Evolutionary conservation across 78 protist genomes (phyloP).

Genomic region (Planoprotostelium fungivorum): DNA sequence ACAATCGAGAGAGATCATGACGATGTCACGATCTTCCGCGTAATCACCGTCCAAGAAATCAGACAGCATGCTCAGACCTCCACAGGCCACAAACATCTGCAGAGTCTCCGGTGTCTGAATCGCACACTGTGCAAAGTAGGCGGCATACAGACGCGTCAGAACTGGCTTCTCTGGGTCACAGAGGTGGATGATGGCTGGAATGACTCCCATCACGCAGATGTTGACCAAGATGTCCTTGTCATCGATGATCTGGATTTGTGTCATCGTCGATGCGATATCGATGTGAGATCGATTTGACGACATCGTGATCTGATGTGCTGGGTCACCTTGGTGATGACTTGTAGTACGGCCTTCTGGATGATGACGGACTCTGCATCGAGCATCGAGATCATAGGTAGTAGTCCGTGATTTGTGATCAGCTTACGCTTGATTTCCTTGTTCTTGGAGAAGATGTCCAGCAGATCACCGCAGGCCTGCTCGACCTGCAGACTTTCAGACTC

Average conservation of each 20-base stretch:
- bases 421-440: neutral
- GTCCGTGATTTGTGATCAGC: neutral
- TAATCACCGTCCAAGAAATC: neutral
- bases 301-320: too few species aligned
- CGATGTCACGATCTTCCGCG: neutral
- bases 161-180: neutral
- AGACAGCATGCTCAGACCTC: neutral
- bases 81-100: neutral
- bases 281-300: too few species aligned
- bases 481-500: neutral
- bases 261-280: too few species aligned
- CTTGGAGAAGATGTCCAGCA: neutral
- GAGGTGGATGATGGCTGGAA: neutral
- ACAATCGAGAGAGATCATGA: neutral
- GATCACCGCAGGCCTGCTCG: neutral
- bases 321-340: neutral
- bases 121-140: neutral
- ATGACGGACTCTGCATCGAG: neutral
- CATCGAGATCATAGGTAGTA: neutral
- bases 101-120: neutral
- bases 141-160: neutral
- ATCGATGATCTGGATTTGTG: neutral
- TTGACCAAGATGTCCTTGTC: neutral
- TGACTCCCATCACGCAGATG: neutral
- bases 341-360: neutral